Evolutionary conservation across 1,284 basidiomycete species (phyloP).

Genomic region (Paramarasmius palmivorus): DNA sequence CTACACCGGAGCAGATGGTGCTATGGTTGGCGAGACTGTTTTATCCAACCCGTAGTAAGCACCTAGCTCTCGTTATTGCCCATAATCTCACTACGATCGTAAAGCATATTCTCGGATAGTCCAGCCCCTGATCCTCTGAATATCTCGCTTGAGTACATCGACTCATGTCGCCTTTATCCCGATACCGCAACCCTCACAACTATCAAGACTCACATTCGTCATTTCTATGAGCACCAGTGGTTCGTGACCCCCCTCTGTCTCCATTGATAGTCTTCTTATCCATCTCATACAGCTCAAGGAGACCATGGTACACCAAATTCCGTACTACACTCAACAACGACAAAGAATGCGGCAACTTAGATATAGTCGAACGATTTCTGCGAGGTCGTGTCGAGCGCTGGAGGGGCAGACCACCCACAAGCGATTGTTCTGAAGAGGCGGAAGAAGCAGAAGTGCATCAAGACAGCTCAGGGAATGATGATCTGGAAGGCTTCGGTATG

Average conservation of each 20-base stretch:
- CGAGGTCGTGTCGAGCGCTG: too few relatives aligned
- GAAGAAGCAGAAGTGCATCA: too few relatives aligned
- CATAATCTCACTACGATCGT: constrained; percentile 13
- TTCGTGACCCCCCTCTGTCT: constrained; percentile 27
- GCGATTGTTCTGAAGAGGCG: too few relatives aligned
- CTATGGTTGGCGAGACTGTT: constrained; percentile 78
- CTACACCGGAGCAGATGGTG: constrained; percentile 66
- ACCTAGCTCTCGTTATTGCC: background rate
- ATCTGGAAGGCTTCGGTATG: too few relatives aligned
- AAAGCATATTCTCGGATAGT: constrained; percentile 51
- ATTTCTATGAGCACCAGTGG: constrained; percentile 67
- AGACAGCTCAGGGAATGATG: too few relatives aligned
- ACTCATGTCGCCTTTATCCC: constrained; percentile 49
- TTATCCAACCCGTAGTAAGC: constrained; percentile 69
- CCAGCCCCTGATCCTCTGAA: constrained; percentile 55
- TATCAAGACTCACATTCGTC: constrained; percentile 58
- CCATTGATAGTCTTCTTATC: background rate
- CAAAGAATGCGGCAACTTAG: too few relatives aligned
- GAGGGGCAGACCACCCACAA: too few relatives aligned
- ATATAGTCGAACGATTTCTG: too few relatives aligned
- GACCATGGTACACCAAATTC: constrained; percentile 18
- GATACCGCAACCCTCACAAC: constrained; percentile 46
- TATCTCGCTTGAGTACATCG: constrained; percentile 65
- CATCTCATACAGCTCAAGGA: constrained; percentile 13
- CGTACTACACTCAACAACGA: constrained; percentile 5